Conservation (phyloP, 257 asterid genomes). For the Solanum acaule region DNA sequence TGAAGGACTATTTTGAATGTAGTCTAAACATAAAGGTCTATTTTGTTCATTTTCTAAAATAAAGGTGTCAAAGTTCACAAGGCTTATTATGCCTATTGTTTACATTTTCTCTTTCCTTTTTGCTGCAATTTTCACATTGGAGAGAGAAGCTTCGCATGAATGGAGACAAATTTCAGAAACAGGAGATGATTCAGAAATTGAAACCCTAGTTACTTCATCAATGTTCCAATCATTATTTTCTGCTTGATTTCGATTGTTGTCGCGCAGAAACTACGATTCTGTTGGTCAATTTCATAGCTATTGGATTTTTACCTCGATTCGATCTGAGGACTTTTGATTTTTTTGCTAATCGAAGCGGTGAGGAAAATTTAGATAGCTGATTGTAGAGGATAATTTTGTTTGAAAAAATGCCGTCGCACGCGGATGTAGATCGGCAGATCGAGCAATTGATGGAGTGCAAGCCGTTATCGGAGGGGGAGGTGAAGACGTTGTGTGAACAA, state of each 20-base stretch:
- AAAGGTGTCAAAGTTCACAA: neutral
- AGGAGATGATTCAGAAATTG: neutral
- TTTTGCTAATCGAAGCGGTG: neutral
- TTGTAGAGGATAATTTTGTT: neutral
- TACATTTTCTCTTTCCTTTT: neutral
- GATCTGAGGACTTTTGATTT: neutral
- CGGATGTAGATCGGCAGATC: slow-evolving; percentile 86
- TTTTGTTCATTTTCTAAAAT: neutral
- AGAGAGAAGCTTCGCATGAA: neutral
- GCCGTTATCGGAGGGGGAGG: slow-evolving; percentile 73
- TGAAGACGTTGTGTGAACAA: slow-evolving; percentile 70
- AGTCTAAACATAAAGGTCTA: neutral
- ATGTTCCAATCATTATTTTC: neutral
- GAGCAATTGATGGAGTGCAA: slow-evolving; percentile 92
- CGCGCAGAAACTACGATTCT: neutral
- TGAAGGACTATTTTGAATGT: neutral
- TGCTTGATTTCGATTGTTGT: neutral
- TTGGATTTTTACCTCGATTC: neutral
- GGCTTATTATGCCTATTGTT: neutral
- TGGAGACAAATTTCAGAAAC: neutral
- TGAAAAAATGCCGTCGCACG: slow-evolving; percentile 63
- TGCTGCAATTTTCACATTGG: neutral
- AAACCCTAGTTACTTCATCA: neutral
- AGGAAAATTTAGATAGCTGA: slow-evolving; percentile 28
- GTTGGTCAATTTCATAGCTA: neutral